These are phyloP conservation scores for Leccinum imitatum DNA, from an alignment of 768 basidiomycete species.

Conservation along the genomic window DNA sequence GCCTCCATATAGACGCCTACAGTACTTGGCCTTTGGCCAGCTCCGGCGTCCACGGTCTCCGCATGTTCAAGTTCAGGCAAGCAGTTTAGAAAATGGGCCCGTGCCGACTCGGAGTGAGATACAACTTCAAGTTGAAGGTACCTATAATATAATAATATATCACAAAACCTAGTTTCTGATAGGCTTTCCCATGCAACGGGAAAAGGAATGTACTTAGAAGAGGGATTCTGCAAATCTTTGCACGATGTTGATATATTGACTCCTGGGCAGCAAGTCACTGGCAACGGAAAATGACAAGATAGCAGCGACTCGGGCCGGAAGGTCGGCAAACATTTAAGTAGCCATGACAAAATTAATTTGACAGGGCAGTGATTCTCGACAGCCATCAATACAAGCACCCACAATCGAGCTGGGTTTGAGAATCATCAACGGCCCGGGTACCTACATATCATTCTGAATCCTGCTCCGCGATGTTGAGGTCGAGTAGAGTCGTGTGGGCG, in stretches of 20 bases:
- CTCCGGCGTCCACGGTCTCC: too few species aligned
- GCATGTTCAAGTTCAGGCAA: too few species aligned
- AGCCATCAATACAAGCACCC: background rate
- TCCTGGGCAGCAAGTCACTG: background rate
- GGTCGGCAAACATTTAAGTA: conserved; percentile 9
- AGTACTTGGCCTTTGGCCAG: too few species aligned
- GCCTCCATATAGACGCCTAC: too few species aligned
- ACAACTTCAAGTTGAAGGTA: too few species aligned
- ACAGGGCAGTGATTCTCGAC: conserved; percentile 2
- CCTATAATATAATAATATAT: too few species aligned
- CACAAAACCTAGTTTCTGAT: background rate
- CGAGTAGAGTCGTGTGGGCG: background rate
- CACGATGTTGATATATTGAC: too few species aligned
- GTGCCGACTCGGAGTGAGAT: too few species aligned
- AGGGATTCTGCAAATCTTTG: background rate
- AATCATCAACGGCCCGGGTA: background rate
- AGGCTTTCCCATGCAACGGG: background rate
- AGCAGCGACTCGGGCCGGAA: background rate
- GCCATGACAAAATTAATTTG: conserved; percentile 1
- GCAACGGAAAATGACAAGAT: background rate
- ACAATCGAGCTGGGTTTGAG: background rate
- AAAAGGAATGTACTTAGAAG: background rate
- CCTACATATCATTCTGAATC: background rate
- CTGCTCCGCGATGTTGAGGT: background rate
- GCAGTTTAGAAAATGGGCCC: too few species aligned